Conservation (phyloP, 805 yeast species). For the Barnettozyma populi region DNA sequence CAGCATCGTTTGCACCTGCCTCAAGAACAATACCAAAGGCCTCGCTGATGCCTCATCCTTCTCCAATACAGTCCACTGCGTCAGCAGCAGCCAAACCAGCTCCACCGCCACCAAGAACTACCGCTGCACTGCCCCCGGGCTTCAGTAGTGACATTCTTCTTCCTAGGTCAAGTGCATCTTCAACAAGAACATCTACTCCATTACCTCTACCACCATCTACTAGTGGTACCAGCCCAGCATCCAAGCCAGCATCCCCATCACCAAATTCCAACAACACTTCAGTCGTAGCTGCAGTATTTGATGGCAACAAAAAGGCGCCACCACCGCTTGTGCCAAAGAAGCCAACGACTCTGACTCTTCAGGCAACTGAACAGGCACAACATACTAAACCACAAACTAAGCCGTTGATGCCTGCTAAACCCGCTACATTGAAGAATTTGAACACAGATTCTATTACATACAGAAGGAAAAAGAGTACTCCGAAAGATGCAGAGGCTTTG, state of each 20-base stretch:
- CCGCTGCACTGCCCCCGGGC: conserved; percentile 31
- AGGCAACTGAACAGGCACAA: background rate
- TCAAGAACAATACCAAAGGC: conserved; percentile 5
- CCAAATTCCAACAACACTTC: conserved; percentile 1
- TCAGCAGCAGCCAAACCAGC: conserved; percentile 20
- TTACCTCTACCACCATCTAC: conserved; percentile 11
- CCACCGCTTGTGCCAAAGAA: conserved; percentile 19
- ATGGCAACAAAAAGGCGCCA: conserved; percentile 10
- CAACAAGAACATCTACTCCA: conserved; percentile 17
- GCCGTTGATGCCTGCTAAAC: conserved; percentile 3
- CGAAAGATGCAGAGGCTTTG: background rate
- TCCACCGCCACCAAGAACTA: conserved; percentile 26
- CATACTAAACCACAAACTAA: background rate
- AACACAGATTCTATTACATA: conserved; percentile 7
- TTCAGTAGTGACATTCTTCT: conserved; percentile 29
- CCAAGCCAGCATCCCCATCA: conserved; percentile 14
- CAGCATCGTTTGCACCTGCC: background rate
- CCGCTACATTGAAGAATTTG: conserved; percentile 5
- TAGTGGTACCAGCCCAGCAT: conserved; percentile 10
- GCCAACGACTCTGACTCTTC: conserved; percentile 8
- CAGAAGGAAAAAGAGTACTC: conserved; percentile 4
- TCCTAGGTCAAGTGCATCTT: conserved; percentile 28
- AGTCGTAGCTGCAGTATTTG: background rate
- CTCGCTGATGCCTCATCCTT: conserved; percentile 5
- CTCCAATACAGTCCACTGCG: conserved; percentile 1